These are phyloP conservation scores for Solanum pimpinellifolium DNA, from an alignment of 257 asterid genomes.

Conservation along the genomic window DNA sequence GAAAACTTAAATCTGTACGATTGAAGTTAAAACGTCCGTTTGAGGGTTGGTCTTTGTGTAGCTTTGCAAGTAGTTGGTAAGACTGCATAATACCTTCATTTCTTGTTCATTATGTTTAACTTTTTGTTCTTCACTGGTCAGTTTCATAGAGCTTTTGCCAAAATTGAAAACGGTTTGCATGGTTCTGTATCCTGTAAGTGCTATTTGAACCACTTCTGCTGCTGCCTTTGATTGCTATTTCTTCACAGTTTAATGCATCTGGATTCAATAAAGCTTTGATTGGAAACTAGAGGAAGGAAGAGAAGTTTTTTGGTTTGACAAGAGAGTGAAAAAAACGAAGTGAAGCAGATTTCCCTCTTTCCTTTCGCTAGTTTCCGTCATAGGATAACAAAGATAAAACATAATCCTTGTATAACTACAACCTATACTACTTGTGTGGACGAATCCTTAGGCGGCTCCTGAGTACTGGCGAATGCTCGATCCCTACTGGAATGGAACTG, in stretches of 20 bases:
- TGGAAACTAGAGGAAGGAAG: neutral
- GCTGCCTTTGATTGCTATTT: neutral
- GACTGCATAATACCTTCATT: neutral
- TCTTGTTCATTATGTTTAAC: neutral
- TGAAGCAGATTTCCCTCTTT: neutral
- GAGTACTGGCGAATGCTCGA: conserved; percentile 66
- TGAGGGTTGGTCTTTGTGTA: neutral
- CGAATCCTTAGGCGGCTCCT: conserved; percentile 46
- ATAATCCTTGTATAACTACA: neutral
- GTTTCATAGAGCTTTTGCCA: neutral
- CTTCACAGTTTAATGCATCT: neutral
- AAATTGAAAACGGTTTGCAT: neutral
- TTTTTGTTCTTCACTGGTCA: neutral
- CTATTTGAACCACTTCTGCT: neutral
- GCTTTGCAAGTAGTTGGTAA: neutral
- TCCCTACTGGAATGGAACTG: conserved; percentile 59
- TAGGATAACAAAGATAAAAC: neutral
- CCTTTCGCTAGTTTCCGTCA: neutral
- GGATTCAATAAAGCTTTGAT: neutral
- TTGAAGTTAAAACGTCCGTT: neutral
- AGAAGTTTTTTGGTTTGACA: neutral
- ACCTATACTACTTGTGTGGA: neutral
- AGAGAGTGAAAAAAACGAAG: neutral
- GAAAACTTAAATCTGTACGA: neutral
- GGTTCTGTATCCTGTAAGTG: neutral